A percentile compares a stretch with the other conserved stretches of the same genome.
Evolutionary conservation across 2,329 filamentous ascomycete genomes (phyloP).

Genomic region (Talaromyces sp.): DNA sequence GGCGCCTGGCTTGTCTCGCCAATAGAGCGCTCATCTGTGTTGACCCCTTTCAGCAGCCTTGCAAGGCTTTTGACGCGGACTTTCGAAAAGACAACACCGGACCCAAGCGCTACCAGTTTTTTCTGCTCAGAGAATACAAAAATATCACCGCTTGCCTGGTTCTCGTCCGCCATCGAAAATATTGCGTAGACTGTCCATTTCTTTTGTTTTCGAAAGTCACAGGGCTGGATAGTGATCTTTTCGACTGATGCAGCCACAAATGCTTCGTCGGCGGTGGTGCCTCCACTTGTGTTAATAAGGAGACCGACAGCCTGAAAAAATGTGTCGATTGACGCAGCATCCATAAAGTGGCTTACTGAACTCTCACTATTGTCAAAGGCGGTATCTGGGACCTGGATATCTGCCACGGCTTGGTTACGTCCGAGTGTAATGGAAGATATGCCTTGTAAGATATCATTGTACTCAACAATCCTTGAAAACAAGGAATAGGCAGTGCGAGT

Average conservation of each 20-base stretch:
- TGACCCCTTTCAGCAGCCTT: neutral
- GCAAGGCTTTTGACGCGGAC: neutral
- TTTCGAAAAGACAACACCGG: neutral
- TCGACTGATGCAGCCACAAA: neutral
- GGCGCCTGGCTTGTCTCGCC: neutral
- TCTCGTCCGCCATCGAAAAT: neutral
- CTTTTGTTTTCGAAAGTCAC: neutral
- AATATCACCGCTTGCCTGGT: neutral
- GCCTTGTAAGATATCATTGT: neutral
- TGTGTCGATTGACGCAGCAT: neutral
- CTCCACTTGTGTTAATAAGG: neutral
- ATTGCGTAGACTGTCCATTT: neutral
- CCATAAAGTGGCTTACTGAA: neutral
- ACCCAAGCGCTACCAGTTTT: neutral
- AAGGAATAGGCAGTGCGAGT: neutral
- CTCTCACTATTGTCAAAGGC: neutral
- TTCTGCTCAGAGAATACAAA: neutral
- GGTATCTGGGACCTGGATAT: neutral
- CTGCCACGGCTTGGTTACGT: neutral
- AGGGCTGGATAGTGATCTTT: neutral
- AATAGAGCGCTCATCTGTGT: neutral
- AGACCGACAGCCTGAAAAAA: neutral
- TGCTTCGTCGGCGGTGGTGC: neutral
- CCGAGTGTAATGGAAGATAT: neutral
- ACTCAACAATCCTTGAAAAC: neutral